Conservation (phyloP, 345 rosid genomes). For the Pistacia vera region DNA sequence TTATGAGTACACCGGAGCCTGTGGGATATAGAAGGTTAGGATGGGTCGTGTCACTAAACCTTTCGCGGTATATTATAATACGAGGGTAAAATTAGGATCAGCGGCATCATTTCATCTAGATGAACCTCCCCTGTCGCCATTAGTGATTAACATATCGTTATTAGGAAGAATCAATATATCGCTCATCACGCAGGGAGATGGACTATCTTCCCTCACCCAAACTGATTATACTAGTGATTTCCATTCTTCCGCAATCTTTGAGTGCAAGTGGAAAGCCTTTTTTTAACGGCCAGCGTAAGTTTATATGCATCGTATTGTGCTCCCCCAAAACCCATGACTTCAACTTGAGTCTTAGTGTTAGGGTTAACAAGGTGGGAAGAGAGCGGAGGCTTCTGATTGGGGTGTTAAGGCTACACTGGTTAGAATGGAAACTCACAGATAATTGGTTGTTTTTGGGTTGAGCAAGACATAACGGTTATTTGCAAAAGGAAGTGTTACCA, state of each 20-base stretch:
- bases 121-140: slow-evolving; percentile 69
- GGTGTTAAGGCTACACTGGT: slow-evolving; percentile 32
- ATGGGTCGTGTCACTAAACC: no score
- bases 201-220: slow-evolving; percentile 74
- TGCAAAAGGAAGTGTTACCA: slow-evolving; percentile 26
- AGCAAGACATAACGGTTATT: slow-evolving; percentile 25
- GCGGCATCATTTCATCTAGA: slow-evolving; percentile 71
- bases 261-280: slow-evolving; percentile 34
- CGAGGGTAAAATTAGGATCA: slow-evolving; percentile 63
- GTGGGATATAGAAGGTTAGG: no score
- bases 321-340: slow-evolving; percentile 70
- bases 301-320: slow-evolving; percentile 37
- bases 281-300: slow-evolving; percentile 10
- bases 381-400: slow-evolving; percentile 22
- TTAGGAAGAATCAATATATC: slow-evolving; percentile 71
- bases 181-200: slow-evolving; percentile 68
- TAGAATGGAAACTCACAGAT: slow-evolving; percentile 31
- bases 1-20: no score
- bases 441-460: slow-evolving; percentile 22
- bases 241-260: slow-evolving; percentile 34
- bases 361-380: slow-evolving; percentile 41
- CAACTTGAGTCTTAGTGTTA: slow-evolving; percentile 25
- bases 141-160: slow-evolving; percentile 68
- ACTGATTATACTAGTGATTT: slow-evolving; percentile 38
- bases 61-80: slow-evolving; percentile 38